Evolutionary conservation across 2,329 filamentous ascomycete species (phyloP).

Genomic region (Phaeosphaeria sp.): DNA sequence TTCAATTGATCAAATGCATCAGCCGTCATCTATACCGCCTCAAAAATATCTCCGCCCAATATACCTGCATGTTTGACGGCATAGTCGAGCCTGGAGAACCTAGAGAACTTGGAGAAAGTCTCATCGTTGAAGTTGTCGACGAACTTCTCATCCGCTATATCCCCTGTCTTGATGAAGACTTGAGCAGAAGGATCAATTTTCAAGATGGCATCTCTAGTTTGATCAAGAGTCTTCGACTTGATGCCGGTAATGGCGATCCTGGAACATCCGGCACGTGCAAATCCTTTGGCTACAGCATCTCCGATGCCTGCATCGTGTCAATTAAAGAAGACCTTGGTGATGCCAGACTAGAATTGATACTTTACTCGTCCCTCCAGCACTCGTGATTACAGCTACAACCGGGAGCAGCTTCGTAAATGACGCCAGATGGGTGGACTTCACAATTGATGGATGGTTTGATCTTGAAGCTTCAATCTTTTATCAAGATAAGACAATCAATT

Average conservation of each 20-base stretch:
- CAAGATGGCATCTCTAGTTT: constrained; percentile 33
- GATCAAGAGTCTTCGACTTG: constrained; percentile 49
- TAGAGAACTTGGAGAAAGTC: constrained; percentile 46
- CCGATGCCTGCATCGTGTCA: constrained; percentile 57
- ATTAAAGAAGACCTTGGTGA: constrained; percentile 1
- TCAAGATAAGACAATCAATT: background rate
- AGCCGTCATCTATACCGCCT: constrained; percentile 56
- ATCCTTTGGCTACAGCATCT: constrained; percentile 58
- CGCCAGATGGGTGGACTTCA: constrained; percentile 7
- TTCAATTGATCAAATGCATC: constrained; percentile 62
- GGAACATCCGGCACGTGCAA: constrained; percentile 58
- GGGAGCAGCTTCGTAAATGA: constrained; percentile 23
- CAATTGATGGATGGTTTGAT: background rate
- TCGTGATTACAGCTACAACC: constrained; percentile 43
- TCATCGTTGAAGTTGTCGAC: constrained; percentile 51
- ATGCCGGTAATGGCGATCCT: constrained; percentile 63
- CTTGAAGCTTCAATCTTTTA: background rate
- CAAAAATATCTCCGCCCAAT: constrained; percentile 48
- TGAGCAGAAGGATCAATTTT: constrained; percentile 36
- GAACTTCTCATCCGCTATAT: constrained; percentile 58
- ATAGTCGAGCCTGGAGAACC: constrained; percentile 63
- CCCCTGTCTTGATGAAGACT: constrained; percentile 50
- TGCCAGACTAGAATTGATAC: background rate
- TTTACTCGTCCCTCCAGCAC: constrained; percentile 44
- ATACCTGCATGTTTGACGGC: constrained; percentile 64